Conservation (phyloP, 768 basidiomycete species). For the Boletus sensibilis region DNA sequence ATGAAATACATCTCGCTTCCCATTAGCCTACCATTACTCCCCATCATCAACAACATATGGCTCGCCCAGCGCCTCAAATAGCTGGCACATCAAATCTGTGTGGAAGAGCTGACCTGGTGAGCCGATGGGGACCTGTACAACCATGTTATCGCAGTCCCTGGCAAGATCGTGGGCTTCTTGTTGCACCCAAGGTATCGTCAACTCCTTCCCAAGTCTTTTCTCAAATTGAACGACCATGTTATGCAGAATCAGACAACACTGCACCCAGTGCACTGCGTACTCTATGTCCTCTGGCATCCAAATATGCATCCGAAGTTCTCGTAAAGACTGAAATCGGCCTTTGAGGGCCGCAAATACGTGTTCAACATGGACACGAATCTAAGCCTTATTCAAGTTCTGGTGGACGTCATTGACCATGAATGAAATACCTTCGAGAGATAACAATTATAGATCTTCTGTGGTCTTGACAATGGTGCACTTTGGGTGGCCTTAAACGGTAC, state of each 20-base stretch:
- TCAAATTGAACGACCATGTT: constrained; percentile 13
- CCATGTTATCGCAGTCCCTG: no score
- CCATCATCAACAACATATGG: no score
- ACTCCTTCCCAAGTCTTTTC: not conserved
- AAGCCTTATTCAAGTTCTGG: no score
- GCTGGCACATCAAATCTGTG: no score
- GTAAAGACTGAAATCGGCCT: constrained; percentile 9
- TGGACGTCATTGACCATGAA: no score
- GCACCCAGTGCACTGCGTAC: constrained; percentile 1
- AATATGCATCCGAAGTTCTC: not conserved
- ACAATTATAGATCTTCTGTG: constrained; percentile 1
- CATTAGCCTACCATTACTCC: no score
- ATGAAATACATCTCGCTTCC: no score
- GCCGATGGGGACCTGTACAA: no score
- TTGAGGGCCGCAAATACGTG: constrained; percentile 9
- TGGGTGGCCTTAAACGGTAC: not conserved
- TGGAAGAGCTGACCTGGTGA: no score
- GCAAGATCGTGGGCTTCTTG: no score
- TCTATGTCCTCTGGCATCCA: not conserved
- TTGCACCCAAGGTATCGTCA: no score
- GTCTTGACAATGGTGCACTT: not conserved
- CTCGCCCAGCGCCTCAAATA: no score
- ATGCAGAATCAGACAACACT: constrained; percentile 9
- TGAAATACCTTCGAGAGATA: constrained; percentile 16
- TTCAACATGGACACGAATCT: constrained; percentile 3